Conservation (phyloP, 371 early-diverging fungal genomes). For the Apophysomyces variabilis region DNA sequence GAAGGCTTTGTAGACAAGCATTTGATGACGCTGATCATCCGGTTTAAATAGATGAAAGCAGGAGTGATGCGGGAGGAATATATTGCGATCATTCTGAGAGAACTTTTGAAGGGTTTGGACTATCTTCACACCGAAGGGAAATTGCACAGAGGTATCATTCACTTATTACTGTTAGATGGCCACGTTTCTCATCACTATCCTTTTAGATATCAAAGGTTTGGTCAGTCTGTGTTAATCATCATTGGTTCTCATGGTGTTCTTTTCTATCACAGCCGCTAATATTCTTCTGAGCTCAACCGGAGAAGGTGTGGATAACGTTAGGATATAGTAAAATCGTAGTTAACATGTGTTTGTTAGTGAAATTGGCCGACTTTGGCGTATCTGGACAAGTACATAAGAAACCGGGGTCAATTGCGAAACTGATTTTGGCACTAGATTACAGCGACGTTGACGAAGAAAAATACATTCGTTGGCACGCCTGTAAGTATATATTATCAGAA, state of each 20-base stretch:
- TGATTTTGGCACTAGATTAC: slow-evolving; percentile 63
- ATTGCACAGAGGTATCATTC: slow-evolving; percentile 85
- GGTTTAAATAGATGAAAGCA: slow-evolving; percentile 70
- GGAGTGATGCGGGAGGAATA: slow-evolving; percentile 84
- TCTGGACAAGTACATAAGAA: slow-evolving; percentile 78
- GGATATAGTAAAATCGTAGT: background rate
- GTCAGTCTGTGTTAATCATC: slow-evolving; percentile 3
- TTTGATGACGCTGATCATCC: background rate
- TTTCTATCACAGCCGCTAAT: slow-evolving; percentile 71
- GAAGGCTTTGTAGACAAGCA: background rate
- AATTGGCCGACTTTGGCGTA: slow-evolving; percentile 98
- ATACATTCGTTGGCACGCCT: slow-evolving; percentile 99
- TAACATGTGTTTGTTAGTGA: slow-evolving; percentile 57
- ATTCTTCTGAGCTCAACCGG: slow-evolving; percentile 80
- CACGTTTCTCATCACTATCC: background rate
- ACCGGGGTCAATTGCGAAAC: background rate
- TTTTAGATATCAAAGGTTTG: slow-evolving; percentile 77
- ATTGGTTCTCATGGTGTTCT: background rate
- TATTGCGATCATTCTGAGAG: slow-evolving; percentile 92
- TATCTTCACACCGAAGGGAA: slow-evolving; percentile 95
- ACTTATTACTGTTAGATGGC: too few species aligned
- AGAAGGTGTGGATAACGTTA: slow-evolving; percentile 44
- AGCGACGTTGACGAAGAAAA: slow-evolving; percentile 91
- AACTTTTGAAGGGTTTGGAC: slow-evolving; percentile 89
- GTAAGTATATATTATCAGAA: slow-evolving; percentile 41